A percentile compares a stretch with the other conserved stretches of the same genome.
Evolutionary conservation across 306 rosid species (phyloP).

Genomic region (Rosa persica): DNA sequence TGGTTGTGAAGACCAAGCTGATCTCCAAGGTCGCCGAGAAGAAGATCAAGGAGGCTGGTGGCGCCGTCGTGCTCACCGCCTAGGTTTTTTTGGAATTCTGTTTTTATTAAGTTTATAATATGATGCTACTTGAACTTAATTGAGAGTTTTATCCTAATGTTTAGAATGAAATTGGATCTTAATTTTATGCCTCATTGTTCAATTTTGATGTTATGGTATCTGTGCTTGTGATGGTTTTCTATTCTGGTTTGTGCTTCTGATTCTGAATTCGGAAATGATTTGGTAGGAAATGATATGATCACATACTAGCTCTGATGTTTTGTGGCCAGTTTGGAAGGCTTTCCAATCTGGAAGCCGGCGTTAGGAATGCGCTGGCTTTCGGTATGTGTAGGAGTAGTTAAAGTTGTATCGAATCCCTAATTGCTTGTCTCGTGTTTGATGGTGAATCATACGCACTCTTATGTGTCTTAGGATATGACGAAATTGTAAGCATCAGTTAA

Average conservation of each 20-base stretch:
- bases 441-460: neutral
- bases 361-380: too few species aligned
- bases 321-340: neutral
- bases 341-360: too few species aligned
- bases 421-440: neutral
- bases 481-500: too few species aligned
- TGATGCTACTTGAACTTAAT: neutral
- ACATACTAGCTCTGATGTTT: neutral
- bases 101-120: neutral
- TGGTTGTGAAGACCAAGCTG: conserved; percentile 25
- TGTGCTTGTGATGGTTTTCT: neutral
- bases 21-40: conserved; percentile 21
- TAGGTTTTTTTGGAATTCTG: neutral
- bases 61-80: conserved; percentile 25
- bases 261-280: neutral
- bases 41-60: conserved; percentile 29
- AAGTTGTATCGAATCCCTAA: too few species aligned
- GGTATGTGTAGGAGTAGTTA: neutral
- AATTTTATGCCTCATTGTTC: neutral
- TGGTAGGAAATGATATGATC: neutral
- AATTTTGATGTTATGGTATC: neutral
- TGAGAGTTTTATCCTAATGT: neutral
- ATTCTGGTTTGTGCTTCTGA: neutral
- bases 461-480: too few species aligned
- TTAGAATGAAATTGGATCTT: neutral